A percentile compares a stretch with the other conserved stretches of the same genome.
These are phyloP conservation scores for Tylopilus sp. DNA, from an alignment of 768 basidiomycete genomes.

Conservation along the genomic window DNA sequence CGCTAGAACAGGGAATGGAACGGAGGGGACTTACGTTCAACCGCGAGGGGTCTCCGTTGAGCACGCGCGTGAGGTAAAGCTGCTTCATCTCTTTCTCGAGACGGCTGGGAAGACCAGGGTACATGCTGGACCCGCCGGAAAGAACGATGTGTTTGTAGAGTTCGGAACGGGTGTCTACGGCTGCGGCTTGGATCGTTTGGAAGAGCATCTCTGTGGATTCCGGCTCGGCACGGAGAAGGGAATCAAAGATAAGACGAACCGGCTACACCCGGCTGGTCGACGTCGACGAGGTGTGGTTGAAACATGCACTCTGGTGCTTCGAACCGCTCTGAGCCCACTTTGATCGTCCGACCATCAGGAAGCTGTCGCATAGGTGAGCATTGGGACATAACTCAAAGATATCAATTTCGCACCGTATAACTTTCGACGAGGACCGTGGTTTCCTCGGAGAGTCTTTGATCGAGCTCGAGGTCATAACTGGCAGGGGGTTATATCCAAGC, in stretches of 20 bases:
- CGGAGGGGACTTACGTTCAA: conserved; percentile 64
- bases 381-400: not conserved
- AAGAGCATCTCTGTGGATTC: conserved; percentile 80
- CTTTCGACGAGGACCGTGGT: conserved; percentile 95
- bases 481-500: not conserved
- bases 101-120: conserved; percentile 93
- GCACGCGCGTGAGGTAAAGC: conserved; percentile 88
- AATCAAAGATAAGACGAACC: conserved; percentile 44
- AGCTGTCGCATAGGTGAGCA: conserved; percentile 47
- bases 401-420: conserved; percentile 72
- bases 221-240: not conserved
- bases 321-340: conserved; percentile 97
- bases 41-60: conserved; percentile 77
- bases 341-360: conserved; percentile 93
- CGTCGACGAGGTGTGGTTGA: conserved; percentile 95
- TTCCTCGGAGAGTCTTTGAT: conserved; percentile 90
- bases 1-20: not conserved
- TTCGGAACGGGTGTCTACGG: conserved; percentile 85
- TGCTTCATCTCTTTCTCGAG: conserved; percentile 99
- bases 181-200: conserved; percentile 89
- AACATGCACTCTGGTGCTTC: conserved; percentile 99
- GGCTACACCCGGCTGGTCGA: conserved; percentile 96
- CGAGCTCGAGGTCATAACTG: conserved; percentile 96
- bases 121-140: conserved; percentile 98
- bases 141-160: conserved; percentile 98